Conservation (phyloP, 495 filamentous ascomycete species). For the Hypoxylon intermedium region DNA sequence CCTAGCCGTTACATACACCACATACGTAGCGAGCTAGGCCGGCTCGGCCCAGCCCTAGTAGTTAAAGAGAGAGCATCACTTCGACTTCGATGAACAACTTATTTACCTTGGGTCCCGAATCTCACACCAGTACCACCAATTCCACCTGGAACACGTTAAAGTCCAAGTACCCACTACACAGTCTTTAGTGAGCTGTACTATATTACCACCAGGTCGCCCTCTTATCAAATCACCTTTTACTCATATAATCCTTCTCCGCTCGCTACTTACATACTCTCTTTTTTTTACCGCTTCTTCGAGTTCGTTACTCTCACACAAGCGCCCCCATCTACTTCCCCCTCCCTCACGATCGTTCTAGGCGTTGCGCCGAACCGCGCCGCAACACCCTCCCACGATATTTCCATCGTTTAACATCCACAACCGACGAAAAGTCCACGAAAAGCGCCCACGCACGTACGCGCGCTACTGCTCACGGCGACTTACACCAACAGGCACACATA, state of each 20-base stretch:
- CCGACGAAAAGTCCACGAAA: conserved; percentile 32
- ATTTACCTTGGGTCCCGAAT: conserved; percentile 8
- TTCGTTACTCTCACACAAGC: conserved; percentile 37
- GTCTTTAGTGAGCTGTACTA: conserved; percentile 42
- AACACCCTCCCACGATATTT: conserved; percentile 30
- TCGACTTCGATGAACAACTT: conserved; percentile 11
- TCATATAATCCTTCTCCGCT: conserved; percentile 39
- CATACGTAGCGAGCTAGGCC: conserved; percentile 13
- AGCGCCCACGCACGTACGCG: conserved; percentile 16
- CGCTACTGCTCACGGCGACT: conserved; percentile 22
- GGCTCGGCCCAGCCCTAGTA: conserved; percentile 23
- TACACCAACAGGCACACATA: no score
- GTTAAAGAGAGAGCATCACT: conserved; percentile 7
- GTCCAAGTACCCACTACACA: conserved; percentile 40
- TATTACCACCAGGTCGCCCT: conserved; percentile 37
- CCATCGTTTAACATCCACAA: conserved; percentile 29
- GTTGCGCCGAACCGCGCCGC: conserved; percentile 33
- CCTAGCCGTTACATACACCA: conserved; percentile 25
- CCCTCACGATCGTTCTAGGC: conserved; percentile 40
- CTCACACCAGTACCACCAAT: conserved; percentile 38
- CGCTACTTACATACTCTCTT: conserved; percentile 25
- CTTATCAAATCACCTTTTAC: conserved; percentile 37
- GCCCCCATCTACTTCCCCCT: conserved; percentile 31
- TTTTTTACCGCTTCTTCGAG: conserved; percentile 35
- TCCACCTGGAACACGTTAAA: conserved; percentile 40